Evolutionary conservation across 176 grass and related monocot species (phyloP), one percentile per base, ranked within the genome.

Genomic region (Neostapfia colusana): DNA sequence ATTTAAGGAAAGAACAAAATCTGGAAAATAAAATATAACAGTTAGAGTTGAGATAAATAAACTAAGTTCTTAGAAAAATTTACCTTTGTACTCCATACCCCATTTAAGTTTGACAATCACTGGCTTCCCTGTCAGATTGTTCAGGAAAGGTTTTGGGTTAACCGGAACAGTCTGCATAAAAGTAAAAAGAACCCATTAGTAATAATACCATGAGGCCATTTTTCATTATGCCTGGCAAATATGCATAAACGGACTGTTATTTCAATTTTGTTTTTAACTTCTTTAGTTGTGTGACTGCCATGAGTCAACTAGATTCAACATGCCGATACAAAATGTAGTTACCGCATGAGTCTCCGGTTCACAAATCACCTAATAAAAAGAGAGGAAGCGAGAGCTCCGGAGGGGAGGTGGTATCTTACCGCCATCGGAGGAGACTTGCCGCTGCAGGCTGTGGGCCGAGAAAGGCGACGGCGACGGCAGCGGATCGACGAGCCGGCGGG

Each of bases 71-170:
- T 75, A 55, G 50, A 67, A 24, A 8, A 31, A n/a, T n/a, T 80
- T 82, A 97, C 94, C 95, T 93, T 94, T 98, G 69, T 98, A 94
- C 65, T 98, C 95, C 95, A 98, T 98, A 53, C 95, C 95, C 95
- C 95, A 98, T 73, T 98, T 98, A 45, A 94, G 76, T 83, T 97
- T 98, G 60, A 97, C 91, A 75, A 94, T 90, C 36, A 92, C 95
- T 67, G 79, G 79, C 80, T 92, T 98, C 23, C 95, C 89, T 18
- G 91, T 93, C 72, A 98, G 74, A 45, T 94, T 98, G 89, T 89
- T 98, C 49, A 98, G 86, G 91, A 98, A 98, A 73, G 91, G 95
- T 37, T 98, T 98, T 1, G 89, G 91, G 73, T 98, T 98, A 42
- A 98, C 91, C 64, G 95, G 87, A 17, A 98, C 91, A 42, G 91